A percentile compares a stretch with the other conserved stretches of the same genome.
These are phyloP conservation scores for Fomitopsis serialis DNA, from an alignment of 768 basidiomycete genomes.

Conservation along the genomic window DNA sequence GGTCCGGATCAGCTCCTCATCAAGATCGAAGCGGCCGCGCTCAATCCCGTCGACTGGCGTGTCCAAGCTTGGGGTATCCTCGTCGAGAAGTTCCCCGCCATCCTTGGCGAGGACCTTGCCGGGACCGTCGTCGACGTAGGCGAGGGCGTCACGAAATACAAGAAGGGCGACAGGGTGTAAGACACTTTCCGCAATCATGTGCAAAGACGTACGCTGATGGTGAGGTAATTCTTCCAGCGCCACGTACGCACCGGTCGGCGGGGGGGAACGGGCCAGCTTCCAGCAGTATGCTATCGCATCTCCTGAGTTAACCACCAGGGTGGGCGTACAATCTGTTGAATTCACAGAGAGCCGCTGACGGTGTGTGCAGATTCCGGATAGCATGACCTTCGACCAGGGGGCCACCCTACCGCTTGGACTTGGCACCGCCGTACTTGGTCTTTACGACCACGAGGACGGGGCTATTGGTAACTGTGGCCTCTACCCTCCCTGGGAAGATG, in stretches of 20 bases:
- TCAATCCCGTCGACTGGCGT: constrained; percentile 34
- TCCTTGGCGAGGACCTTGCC: constrained; percentile 17
- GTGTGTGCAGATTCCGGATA: constrained; percentile 26
- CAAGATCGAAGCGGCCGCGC: constrained; percentile 31
- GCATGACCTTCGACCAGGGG: constrained; percentile 34
- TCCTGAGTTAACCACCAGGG: constrained; percentile 20
- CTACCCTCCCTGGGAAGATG: constrained; percentile 9
- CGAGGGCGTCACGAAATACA: constrained; percentile 26
- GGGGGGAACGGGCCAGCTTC: not conserved
- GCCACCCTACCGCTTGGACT: constrained; percentile 36
- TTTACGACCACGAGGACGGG: constrained; percentile 16
- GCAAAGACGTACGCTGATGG: not conserved
- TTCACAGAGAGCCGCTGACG: constrained; percentile 12
- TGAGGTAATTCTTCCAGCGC: no score
- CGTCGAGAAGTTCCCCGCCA: constrained; percentile 15
- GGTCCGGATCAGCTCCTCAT: constrained; percentile 34
- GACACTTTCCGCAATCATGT: not conserved
- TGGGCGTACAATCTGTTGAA: not conserved
- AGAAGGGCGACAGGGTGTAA: constrained; percentile 30
- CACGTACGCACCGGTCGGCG: no score
- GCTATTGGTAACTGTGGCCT: not conserved
- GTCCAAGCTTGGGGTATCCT: constrained; percentile 16
- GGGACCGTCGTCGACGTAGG: constrained; percentile 24
- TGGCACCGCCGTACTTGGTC: constrained; percentile 30
- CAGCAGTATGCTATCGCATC: constrained; percentile 23